Base-by-base conservation (phyloP, 169 alveolate species). In the Cyclospora cayetanensis region DNA sequence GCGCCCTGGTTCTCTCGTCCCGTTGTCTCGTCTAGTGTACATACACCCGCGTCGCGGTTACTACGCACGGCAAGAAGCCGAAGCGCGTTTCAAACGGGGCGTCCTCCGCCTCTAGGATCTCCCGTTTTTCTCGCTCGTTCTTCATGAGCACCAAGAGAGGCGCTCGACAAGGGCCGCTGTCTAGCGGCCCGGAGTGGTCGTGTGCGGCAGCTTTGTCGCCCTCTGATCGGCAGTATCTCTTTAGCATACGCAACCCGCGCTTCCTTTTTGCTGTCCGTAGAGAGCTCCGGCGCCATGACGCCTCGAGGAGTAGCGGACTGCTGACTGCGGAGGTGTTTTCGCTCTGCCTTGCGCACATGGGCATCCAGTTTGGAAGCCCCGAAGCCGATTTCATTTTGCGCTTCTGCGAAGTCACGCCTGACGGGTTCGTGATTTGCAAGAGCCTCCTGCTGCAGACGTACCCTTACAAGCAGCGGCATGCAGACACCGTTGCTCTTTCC, bases 341-440 rank as follows among this genome's bases (percentile, higher is more conserved):
- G 34, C 46, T 18, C 1, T 87, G 41, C 4, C 41, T 88, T 46
- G 43, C 63, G 52, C 86, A 88, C 39, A 39, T 88, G 68, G 90
- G 90, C 9, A 46, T 88, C 25, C 1, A 2, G 12, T 88, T 20
- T 39, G 93, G 93, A 22, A 31, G 74, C 12, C 86, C 85, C 20
- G 93, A 88, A 43, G 82, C 82, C 9, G 93, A 88, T 70, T 15
- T 88, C 42, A 70, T 88, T 12, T 27, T 88, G 93, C 93, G 82
- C 27, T 88, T 37, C 46, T 88, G 93, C 52, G 37, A 55, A 20
- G 82, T 88, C 22, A 68, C 89, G 60, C 80, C 66, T 4, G 93
- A 88, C 37, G 93, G 93, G 31, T 88, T 55, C 43, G 93, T 88
- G 25, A 5, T 63, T 7, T 88, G 15, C 29, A 88, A 88, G 46